Evolutionary conservation across 2,329 filamentous ascomycete genomes (phyloP), one percentile per base, ranked within the genome.

Genomic region (Cytospora piceicola): DNA sequence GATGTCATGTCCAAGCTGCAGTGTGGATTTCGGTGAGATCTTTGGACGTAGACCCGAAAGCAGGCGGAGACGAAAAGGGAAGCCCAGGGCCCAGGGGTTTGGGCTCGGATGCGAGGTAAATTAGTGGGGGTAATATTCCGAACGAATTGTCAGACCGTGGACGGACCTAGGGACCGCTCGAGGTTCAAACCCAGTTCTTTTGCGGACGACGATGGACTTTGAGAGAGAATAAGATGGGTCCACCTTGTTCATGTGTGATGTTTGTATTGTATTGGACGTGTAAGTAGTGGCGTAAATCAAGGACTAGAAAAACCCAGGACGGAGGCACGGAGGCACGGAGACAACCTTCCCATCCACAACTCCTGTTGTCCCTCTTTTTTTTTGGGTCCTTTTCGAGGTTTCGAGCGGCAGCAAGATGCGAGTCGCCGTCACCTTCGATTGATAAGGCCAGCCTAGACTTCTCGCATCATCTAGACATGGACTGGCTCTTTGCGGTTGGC

Each of bases 51-150:
- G 17, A n/a, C 15, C 15, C 46, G 5, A 12, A 49, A 22, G 22
- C 46, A 49, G 34, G 53, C 60, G 54, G 39, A 57, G 53, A 63
- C 53, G 53, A 63, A 53, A 54, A 54, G 39, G 56, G 27, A 49
- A 62, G 29, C 49, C 52, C 53, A 62, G 49, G 36, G 34, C 53
- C 60, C 60, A 57, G 60, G 60, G 60, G 36, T 51, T 57, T 8
- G 60, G 60, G 17, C 22, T 53, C 56, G 60, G 59, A 32, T 42
- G 53, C 36, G n/a, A 15, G 11, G 46, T 53, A 49, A 49, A 57
- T 57, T 63, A 51, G 60, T 63, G 60, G 53, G 56, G 60, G 60
- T 29, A 56, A 56, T 24, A 17, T 36, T 30, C 53, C 39, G 53
- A 30, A 36, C 24, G 59, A 32, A 61, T n/a, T n/a, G n/a, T n/a